These are phyloP conservation scores for Globisporangium cystogenes DNA, from an alignment of 352 stramenopile species.

Conservation along the genomic window DNA sequence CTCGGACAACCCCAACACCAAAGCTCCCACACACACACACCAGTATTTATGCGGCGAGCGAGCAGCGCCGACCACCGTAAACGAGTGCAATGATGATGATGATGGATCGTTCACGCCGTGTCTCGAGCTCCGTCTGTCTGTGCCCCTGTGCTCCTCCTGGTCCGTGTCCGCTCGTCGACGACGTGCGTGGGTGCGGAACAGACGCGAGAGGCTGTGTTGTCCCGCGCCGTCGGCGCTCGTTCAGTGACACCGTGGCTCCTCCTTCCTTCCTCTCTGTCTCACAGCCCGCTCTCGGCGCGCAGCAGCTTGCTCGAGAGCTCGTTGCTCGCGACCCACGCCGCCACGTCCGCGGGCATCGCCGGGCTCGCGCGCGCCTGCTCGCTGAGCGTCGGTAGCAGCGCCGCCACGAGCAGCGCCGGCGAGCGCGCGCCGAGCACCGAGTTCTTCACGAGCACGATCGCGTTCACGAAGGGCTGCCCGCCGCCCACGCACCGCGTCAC, in stretches of 20 bases:
- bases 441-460: constrained; percentile 88
- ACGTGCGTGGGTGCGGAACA: background rate
- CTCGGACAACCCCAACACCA: no score
- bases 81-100: background rate
- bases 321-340: constrained; percentile 73
- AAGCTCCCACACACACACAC: background rate
- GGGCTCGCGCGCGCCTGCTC: constrained; percentile 26
- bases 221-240: no score
- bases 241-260: background rate
- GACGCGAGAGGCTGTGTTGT: background rate
- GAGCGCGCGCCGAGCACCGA: constrained; percentile 59
- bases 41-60: background rate
- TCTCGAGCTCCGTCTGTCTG: background rate
- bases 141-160: no score
- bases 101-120: background rate
- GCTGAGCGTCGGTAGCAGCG: constrained; percentile 29
- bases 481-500: constrained; percentile 28
- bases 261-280: background rate
- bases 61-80: background rate
- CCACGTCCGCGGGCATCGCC: constrained; percentile 42
- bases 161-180: background rate
- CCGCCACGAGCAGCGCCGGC: constrained; percentile 57
- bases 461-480: constrained; percentile 60
- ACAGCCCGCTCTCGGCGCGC: constrained; percentile 25
- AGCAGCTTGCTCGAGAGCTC: constrained; percentile 65